Evolutionary conservation across 225 moss, liverwort and hornwort genomes (phyloP), one percentile per base, ranked within the genome.

Genomic region (Rhytidiadelphus loreus): DNA sequence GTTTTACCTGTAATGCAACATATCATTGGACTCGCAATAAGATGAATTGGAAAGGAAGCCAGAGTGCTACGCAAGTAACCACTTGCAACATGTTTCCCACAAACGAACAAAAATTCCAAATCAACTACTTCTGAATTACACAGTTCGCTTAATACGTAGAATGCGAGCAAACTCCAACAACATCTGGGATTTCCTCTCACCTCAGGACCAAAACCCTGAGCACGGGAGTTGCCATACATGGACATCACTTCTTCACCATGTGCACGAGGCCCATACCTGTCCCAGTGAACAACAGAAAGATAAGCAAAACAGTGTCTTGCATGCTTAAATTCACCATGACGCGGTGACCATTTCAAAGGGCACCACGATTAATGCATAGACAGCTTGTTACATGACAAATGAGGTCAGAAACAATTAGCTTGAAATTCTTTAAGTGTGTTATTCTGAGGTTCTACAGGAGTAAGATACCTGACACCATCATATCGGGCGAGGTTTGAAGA

Each of bases 401-500:
- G 70, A 35, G 11, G 48, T 56, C 44, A 88, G 52, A 64, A 48
- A 75, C 52, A 62, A 83, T 39, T 12, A 37, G 66, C n/a, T 59
- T 81, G 28, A 85, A 35, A n/a, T 46, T 50, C 69, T 53, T 86
- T 7, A 77, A 13, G 15, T 46, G 77, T n/a, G 14, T 44, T 64
- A 75, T 41, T 86, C 71, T 57, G 73, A 84, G 77, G 37, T 69
- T 70, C 55, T 83, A 53, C 60, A 83, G 39, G 73, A 80, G 64
- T 74, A 86, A 74, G 50, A 71, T 84, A 93, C 95, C 96, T 96
- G 68, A 96, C 97, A 90, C 98, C 97, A 88, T 97, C 98, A 91
- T 97, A 97, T 85, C 96, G 95, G 33, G 98, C 95, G 41, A 98
- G 95, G 72, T 98, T 98, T 61, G 98, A 98, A 82, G 98, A 98